Percentiles rank a stretch among this genome's conserved stretches.
These are phyloP conservation scores for Cenchrus purpureus DNA, from an alignment of 176 grass and related monocot species.

Conservation along the genomic window DNA sequence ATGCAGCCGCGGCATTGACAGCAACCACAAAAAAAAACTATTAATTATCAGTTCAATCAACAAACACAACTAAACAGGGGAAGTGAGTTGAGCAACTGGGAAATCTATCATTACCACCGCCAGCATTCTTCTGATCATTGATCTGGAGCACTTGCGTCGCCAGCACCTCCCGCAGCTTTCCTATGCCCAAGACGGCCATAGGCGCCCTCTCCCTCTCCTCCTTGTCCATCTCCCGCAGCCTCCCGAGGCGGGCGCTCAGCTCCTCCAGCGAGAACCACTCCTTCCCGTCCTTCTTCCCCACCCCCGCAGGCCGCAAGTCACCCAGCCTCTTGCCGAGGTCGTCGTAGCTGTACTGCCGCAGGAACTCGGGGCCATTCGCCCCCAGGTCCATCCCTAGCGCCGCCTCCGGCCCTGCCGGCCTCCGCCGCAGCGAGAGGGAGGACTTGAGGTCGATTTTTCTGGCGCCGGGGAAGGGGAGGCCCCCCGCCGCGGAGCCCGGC, in stretches of 20 bases:
- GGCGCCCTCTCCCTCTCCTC: background rate
- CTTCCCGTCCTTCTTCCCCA: background rate
- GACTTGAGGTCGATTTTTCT: background rate
- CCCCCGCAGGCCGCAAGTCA: background rate
- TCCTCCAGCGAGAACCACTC: constrained; percentile 9
- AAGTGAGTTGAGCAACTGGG: background rate
- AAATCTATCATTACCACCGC: background rate
- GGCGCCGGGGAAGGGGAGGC: background rate
- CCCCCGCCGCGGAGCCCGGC: background rate
- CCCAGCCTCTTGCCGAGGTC: background rate
- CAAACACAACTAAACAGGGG: background rate
- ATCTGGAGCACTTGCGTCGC: background rate
- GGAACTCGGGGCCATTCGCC: background rate
- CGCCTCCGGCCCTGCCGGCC: background rate
- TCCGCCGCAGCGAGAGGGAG: background rate
- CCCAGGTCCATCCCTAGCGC: background rate
- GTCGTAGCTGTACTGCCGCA: background rate
- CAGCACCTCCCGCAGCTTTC: background rate
- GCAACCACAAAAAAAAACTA: background rate
- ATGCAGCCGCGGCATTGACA: background rate
- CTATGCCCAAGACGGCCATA: background rate
- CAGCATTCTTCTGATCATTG: background rate
- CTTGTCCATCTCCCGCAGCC: background rate
- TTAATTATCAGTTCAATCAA: background rate
- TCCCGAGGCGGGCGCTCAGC: background rate